Conservation (phyloP, 176 grass and related monocot species). For the Eragrostis nindensis region DNA sequence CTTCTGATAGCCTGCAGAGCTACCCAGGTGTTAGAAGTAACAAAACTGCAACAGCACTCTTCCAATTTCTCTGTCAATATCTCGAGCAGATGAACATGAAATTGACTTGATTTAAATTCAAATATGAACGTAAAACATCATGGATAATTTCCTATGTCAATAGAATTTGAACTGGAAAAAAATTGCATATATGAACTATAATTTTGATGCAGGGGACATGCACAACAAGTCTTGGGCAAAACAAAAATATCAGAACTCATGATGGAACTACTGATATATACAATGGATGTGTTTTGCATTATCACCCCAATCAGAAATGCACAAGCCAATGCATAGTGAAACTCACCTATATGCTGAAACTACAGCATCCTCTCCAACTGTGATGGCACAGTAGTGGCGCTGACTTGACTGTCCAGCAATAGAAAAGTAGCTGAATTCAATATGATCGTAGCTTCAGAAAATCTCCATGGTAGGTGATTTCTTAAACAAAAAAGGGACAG, state of each 20-base stretch:
- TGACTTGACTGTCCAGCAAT: constrained; percentile 95
- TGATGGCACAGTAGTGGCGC: constrained; percentile 82
- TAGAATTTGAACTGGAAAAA: constrained; percentile 21
- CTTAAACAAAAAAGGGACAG: neutral
- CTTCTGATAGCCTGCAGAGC: constrained; percentile 80
- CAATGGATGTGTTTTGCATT: neutral
- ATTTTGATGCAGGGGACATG: constrained; percentile 8
- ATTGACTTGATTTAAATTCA: neutral
- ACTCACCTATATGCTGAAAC: constrained; percentile 95
- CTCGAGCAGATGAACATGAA: neutral
- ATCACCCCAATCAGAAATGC: constrained; percentile 12
- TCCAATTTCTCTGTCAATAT: neutral
- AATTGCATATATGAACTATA: constrained; percentile 1
- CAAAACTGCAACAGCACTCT: neutral
- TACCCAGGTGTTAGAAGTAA: constrained; percentile 27
- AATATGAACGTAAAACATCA: constrained; percentile 14
- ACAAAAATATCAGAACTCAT: constrained; percentile 1
- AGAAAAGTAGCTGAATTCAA: constrained; percentile 95
- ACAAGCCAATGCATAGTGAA: constrained; percentile 1
- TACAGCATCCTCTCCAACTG: constrained; percentile 87
- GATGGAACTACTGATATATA: constrained; percentile 2
- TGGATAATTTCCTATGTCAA: neutral
- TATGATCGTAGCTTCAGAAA: constrained; percentile 73
- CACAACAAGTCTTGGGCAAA: constrained; percentile 13
- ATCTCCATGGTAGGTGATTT: constrained; percentile 42